Percentiles rank a stretch among this genome's conserved stretches.
phyloP scores from a whole-genome alignment of 768 basidiomycete species.

The Rubroboletus satanas region DNA sequence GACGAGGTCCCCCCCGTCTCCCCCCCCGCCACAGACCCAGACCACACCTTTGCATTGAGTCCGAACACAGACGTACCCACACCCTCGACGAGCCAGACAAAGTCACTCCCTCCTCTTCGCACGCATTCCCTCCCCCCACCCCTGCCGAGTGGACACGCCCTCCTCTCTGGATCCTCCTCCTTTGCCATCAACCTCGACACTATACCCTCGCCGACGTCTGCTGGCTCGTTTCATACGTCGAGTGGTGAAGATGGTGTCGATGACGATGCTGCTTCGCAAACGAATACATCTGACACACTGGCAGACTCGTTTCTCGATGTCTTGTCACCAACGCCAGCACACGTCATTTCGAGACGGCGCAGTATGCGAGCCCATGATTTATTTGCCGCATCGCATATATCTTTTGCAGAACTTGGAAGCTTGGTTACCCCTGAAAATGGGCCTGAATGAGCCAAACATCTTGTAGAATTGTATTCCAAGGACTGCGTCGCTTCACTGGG shows the following conservation, averaged over 20 bases:
- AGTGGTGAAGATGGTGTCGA: neutral
- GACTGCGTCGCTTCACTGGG: neutral
- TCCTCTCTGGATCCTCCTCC: constrained; percentile 1
- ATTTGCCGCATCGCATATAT: constrained; percentile 26
- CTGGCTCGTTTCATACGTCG: neutral
- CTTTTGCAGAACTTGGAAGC: constrained; percentile 26
- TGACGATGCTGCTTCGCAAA: neutral
- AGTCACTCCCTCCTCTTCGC: constrained; percentile 3
- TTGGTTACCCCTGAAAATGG: constrained; percentile 13
- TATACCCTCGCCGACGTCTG: neutral
- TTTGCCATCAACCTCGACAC: neutral
- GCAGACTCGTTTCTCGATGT: constrained; percentile 16
- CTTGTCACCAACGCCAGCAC: constrained; percentile 17
- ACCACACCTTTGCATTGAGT: neutral
- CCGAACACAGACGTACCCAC: neutral
- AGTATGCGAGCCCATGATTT: constrained; percentile 24
- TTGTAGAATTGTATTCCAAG: neutral
- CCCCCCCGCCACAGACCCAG: neutral
- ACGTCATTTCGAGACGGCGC: constrained; percentile 8
- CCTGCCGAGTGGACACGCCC: neutral
- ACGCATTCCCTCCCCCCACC: constrained; percentile 10
- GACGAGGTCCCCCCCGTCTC: neutral
- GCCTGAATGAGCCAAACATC: neutral
- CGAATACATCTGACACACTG: constrained; percentile 1
- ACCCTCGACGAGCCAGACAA: neutral